These are phyloP conservation scores for Glonium stellatum DNA, from an alignment of 495 filamentous ascomycete species.

Conservation along the genomic window DNA sequence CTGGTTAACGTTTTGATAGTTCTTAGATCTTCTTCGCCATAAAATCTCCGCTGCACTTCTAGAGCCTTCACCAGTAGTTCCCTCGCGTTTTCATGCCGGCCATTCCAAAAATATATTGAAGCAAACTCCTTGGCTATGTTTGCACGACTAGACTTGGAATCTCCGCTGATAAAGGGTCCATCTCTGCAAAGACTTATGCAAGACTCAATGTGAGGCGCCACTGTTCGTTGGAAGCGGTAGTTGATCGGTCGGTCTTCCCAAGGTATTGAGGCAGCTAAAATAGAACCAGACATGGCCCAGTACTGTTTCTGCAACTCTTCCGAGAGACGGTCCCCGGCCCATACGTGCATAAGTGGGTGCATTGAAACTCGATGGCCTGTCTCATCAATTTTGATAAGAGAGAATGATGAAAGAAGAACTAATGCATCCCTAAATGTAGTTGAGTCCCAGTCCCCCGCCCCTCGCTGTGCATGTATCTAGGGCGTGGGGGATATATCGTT, in stretches of 20 bases:
- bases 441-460: background rate
- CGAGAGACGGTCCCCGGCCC: background rate
- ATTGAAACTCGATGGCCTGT: background rate
- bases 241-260: background rate
- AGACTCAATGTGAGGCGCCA: background rate
- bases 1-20: too few species aligned
- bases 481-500: background rate
- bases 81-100: too few species aligned
- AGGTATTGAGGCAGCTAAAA: background rate
- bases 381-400: background rate
- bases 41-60: too few species aligned
- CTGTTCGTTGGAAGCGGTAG: background rate
- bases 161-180: background rate
- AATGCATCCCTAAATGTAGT: background rate
- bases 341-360: background rate
- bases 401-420: background rate
- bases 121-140: background rate
- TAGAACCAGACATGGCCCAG: background rate
- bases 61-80: too few species aligned
- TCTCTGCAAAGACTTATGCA: background rate
- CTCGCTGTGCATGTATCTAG: background rate
- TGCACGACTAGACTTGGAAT: background rate
- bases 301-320: background rate
- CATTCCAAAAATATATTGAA: too few species aligned
- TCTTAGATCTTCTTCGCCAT: too few species aligned